Evolutionary conservation across 1,284 basidiomycete genomes (phyloP), one percentile per base, ranked within the genome.

Genomic region (Sanghuangporus sanghuang): DNA sequence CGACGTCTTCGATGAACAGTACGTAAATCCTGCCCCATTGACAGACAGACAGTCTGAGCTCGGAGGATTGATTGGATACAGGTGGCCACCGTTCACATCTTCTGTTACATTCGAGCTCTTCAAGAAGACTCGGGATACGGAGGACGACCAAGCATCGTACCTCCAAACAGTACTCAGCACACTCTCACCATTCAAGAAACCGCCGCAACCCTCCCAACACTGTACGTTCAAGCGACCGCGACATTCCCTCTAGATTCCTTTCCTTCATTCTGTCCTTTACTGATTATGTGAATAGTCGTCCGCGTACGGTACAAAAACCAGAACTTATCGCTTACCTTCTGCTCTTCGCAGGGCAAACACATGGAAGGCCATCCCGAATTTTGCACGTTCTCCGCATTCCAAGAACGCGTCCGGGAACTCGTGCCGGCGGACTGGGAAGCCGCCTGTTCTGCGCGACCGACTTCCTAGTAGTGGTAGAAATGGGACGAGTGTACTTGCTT

Each of bases 221-320:
- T 86, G 84, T 86, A 69, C 52, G 74, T 60, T n/a, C 8, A 11
- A 7, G 21, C 6, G 23, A 3, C 18, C 11, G 14, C 57, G 23
- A 3, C 9, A 11, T 48, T 32, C 18, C 50, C 18, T 59, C 62
- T 11, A 4, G 36, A 11, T 11, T 53, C 36, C 11, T 35, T 11
- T 46, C 38, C 40, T 11, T 55, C 3, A n/a, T 1, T 23, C 2
- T 5, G 49, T 35, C 23, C 16, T 36, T 63, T 18, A 36, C 18
- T 60, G 4, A 44, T n/a, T 36, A 2, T 21, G 35, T 35, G 32
- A 59, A 40, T 69, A 91, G 89, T 85, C 68, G 79, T 94, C 38
- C 84, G 92, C 6, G 84, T 91, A 78, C 82, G 91, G 27, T 92
- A 92, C 69, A 87, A 91, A 72, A 90, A 92, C 75, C 78, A 81